Base-by-base conservation (phyloP, 768 basidiomycete species). In the Termitomyces sp. region DNA sequence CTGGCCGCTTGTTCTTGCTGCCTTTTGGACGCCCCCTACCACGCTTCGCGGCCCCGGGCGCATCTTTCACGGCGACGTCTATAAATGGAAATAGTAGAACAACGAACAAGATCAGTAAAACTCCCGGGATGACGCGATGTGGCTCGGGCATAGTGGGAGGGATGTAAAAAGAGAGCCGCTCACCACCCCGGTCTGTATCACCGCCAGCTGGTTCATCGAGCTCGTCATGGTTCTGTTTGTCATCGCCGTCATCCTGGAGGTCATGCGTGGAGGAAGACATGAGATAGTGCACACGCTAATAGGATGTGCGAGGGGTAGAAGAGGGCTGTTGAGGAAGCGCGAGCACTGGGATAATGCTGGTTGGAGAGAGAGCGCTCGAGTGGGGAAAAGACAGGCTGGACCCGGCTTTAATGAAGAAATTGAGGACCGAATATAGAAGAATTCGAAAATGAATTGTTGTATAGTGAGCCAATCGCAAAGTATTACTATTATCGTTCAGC, bases 21-120 rank as follows among this genome's bases (percentile, higher is more conserved):
- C 93, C 93, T 72, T 88, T 92, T 60, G 94, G 94, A 63, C 94
- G 85, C 54, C 94, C 94, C 47, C 94, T 83, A 67, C 90, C 86
- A 67, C 93, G 86, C 77, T 93, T 95, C 60, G 69, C 65, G n/a
- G n/a, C n/a, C n/a, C n/a, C n/a, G 42, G 82, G 78, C 45, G 73
- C 65, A 58, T 76, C 69, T 56, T 77, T 43, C 18, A 45, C 72
- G 58, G 78, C 68, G 60, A 75, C 71, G 68, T 75, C 78, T 75
- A 67, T 58, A 58, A 61, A 66, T 52, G 55, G 66, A 58, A 48
- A 60, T 64, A 60, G 54, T 57, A 56, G 63, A 66, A 67, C 59
- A 59, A 70, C 53, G 61, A 63, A 63, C 52, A 59, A 60, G 56
- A 62, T 64, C 57, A 68, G 62, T 56, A 60, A 61, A 63, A 50